phyloP scores from a whole-genome alignment of 768 basidiomycete species.

The Vararia minispora region DNA sequence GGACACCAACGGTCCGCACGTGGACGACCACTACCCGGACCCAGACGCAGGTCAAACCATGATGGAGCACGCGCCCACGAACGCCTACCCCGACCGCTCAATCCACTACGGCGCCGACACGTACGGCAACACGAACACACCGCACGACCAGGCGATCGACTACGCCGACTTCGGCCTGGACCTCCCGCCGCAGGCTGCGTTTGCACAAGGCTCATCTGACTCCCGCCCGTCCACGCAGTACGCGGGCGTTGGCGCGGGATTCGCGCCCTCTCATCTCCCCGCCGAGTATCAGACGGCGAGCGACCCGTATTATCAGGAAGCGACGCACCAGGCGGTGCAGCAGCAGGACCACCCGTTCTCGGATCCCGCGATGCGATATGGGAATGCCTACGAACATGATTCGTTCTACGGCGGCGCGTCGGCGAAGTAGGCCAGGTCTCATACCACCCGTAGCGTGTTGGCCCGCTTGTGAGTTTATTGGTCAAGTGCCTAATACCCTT shows the following conservation, averaged over 20 bases:
- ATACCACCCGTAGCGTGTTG: no score
- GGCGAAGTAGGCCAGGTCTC: no score
- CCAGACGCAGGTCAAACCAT: no score
- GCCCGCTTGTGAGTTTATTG: no score
- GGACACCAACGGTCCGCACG: background rate
- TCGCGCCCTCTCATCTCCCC: no score
- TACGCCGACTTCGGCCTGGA: constrained; percentile 9
- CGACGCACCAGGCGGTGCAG: no score
- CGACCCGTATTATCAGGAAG: no score
- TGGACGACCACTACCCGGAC: background rate
- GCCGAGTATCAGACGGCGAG: no score
- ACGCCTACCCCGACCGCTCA: constrained; percentile 11
- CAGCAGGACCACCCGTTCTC: constrained; percentile 8
- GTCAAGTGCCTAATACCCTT: no score
- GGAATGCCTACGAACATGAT: constrained; percentile 1
- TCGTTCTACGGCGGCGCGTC: constrained; percentile 9
- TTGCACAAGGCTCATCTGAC: no score
- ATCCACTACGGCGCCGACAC: constrained; percentile 5
- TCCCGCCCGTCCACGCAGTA: background rate
- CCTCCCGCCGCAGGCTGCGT: constrained; percentile 4
- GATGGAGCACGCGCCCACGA: background rate
- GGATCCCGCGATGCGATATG: constrained; percentile 3
- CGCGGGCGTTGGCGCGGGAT: background rate
- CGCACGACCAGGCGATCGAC: background rate
- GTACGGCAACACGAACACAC: background rate